phyloP scores from a whole-genome alignment of 1,284 basidiomycete species.

The Apiotrichum veenhuisii region DNA sequence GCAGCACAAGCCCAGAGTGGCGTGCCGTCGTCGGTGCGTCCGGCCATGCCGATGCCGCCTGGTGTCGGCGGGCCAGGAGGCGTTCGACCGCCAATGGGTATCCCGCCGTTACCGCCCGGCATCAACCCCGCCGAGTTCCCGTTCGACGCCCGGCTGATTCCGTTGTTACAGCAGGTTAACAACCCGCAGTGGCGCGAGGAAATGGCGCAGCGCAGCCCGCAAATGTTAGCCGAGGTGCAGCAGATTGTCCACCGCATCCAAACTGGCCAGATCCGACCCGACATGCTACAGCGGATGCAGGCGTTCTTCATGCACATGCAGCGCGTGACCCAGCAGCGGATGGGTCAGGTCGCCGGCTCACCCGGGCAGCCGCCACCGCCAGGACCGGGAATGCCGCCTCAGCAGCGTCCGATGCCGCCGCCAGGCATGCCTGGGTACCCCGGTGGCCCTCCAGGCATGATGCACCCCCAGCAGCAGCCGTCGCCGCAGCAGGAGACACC shows the following conservation, averaged over 20 bases:
- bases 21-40: constrained; percentile 7
- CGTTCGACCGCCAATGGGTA: constrained; percentile 7
- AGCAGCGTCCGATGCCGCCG: constrained; percentile 8
- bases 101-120: constrained; percentile 14
- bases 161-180: constrained; percentile 23
- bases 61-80: not conserved
- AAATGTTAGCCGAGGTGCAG: constrained; percentile 20
- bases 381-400: constrained; percentile 7
- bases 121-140: constrained; percentile 37
- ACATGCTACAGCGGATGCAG: constrained; percentile 40
- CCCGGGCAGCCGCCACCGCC: not conserved
- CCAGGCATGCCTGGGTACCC: constrained; percentile 19
- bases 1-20: constrained; percentile 4
- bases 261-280: constrained; percentile 26
- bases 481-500: constrained; percentile 6
- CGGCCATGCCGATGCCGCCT: constrained; percentile 8
- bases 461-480: constrained; percentile 5
- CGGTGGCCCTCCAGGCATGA: constrained; percentile 5
- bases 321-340: constrained; percentile 3
- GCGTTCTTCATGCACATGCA: constrained; percentile 25
- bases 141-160: constrained; percentile 38
- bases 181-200: constrained; percentile 33
- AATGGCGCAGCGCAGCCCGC: constrained; percentile 34
- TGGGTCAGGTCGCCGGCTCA: not conserved
- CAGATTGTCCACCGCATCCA: constrained; percentile 22